Percentiles rank a stretch among this genome's conserved stretches.
Conservation (phyloP, 805 yeast genomes). For the Barnettozyma wickerhamii region DNA sequence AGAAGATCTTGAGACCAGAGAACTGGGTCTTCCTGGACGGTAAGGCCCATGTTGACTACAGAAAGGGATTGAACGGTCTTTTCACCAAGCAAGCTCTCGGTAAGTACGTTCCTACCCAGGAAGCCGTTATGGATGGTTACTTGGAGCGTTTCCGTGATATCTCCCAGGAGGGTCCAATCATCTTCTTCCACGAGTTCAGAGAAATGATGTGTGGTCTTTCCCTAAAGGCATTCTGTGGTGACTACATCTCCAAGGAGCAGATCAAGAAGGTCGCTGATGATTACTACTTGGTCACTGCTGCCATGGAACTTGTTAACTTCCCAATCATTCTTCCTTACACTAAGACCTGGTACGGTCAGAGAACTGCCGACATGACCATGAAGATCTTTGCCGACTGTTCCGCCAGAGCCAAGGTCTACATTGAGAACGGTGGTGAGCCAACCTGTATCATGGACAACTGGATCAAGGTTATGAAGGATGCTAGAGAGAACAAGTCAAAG, state of each 20-base stretch:
- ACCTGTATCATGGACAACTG: constrained; percentile 94
- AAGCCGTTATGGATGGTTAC: constrained; percentile 78
- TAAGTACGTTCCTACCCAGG: constrained; percentile 80
- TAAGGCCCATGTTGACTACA: constrained; percentile 89
- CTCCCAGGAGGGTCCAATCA: constrained; percentile 59
- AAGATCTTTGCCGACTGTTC: constrained; percentile 87
- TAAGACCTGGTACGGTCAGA: constrained; percentile 96
- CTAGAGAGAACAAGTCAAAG: constrained; percentile 43
- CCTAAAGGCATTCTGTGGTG: constrained; percentile 92
- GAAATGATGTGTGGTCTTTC: constrained; percentile 95
- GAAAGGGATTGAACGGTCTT: constrained; percentile 84
- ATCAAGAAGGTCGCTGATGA: constrained; percentile 86
- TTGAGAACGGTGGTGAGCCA: constrained; percentile 73
- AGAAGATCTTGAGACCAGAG: constrained; percentile 87
- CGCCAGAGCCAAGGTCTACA: constrained; percentile 75
- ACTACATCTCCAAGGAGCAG: constrained; percentile 88
- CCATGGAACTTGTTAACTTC: constrained; percentile 94
- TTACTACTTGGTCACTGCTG: constrained; percentile 89
- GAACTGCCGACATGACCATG: constrained; percentile 92
- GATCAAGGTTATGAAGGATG: constrained; percentile 81
- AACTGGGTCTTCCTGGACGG: constrained; percentile 99
- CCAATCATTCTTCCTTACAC: constrained; percentile 95
- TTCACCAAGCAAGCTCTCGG: constrained; percentile 83
- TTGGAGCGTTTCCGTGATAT: constrained; percentile 57
- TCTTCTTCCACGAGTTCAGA: constrained; percentile 91